Conservation (phyloP, 2,329 filamentous ascomycete genomes). For the Hawksworthiomyces lignivorus region DNA sequence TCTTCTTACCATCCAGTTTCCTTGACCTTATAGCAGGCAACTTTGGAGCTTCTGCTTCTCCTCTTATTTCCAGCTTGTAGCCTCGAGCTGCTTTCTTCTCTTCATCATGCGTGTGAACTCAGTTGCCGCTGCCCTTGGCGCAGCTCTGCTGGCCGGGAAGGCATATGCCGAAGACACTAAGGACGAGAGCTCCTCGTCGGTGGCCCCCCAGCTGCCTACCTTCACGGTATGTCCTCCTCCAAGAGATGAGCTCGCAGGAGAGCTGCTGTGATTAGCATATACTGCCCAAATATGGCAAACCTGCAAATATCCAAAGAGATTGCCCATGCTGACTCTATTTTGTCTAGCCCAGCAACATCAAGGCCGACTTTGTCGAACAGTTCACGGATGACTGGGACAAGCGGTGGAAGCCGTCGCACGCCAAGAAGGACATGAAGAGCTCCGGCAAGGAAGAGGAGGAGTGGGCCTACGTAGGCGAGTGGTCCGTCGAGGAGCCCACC, state of each 20-base stretch:
- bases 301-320: too few species aligned
- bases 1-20: too few species aligned
- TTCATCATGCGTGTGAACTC: constrained; percentile 74
- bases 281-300: too few species aligned
- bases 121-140: constrained; percentile 67
- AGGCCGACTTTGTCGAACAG: constrained; percentile 95
- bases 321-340: constrained; percentile 11
- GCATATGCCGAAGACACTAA: constrained; percentile 59
- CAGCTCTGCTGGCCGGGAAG: constrained; percentile 62
- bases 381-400: constrained; percentile 95
- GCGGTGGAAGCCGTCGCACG: constrained; percentile 89
- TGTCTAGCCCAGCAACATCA: constrained; percentile 70
- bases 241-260: too few species aligned
- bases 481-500: constrained; percentile 89
- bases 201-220: constrained; percentile 61
- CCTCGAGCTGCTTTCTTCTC: neutral
- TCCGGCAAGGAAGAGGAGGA: constrained; percentile 76
- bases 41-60: too few species aligned
- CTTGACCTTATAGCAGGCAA: too few species aligned
- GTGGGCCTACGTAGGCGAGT: constrained; percentile 96
- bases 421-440: constrained; percentile 81
- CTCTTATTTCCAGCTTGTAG: too few species aligned
- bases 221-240: constrained; percentile 73
- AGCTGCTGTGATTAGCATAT: too few species aligned
- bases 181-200: constrained; percentile 36